Percentiles rank a stretch among this genome's conserved stretches.
Conservation (phyloP, 2,329 filamentous ascomycete species). For the Zymoseptoria crescenta region DNA sequence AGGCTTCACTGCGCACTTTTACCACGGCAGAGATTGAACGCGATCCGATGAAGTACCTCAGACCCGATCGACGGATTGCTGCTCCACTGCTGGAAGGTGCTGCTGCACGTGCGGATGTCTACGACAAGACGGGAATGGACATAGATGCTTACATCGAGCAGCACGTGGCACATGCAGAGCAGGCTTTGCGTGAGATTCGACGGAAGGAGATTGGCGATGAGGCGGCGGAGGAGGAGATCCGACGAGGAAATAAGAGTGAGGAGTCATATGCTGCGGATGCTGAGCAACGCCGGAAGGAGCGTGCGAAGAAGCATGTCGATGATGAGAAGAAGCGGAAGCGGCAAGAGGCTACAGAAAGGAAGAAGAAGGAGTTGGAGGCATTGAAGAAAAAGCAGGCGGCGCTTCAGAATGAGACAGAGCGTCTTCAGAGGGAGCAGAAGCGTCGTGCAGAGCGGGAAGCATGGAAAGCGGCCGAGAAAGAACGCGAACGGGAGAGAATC, state of each 20-base stretch:
- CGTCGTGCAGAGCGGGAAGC: constrained; percentile 43
- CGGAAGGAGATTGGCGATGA: constrained; percentile 62
- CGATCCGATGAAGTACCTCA: constrained; percentile 60
- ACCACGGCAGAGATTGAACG: constrained; percentile 67
- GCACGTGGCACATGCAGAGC: constrained; percentile 57
- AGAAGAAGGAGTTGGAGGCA: constrained; percentile 43
- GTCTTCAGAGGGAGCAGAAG: constrained; percentile 41
- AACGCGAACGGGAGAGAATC: constrained; percentile 48
- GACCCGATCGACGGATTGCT: constrained; percentile 65
- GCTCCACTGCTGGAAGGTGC: constrained; percentile 70
- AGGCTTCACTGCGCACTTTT: constrained; percentile 39
- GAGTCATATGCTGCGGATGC: constrained; percentile 65
- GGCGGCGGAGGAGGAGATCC: constrained; percentile 56
- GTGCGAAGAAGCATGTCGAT: constrained; percentile 55
- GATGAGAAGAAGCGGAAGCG: constrained; percentile 52
- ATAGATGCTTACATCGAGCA: constrained; percentile 61
- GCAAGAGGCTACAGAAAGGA: constrained; percentile 54
- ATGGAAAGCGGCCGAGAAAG: constrained; percentile 37
- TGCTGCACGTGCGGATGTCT: constrained; percentile 67
- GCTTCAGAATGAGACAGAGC: constrained; percentile 35
- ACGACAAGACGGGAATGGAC: constrained; percentile 60
- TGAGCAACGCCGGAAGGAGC: constrained; percentile 50
- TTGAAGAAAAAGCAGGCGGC: constrained; percentile 44
- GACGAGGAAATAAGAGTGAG: constrained; percentile 63
- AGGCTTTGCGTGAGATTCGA: constrained; percentile 60